Conservation (phyloP, 2,329 filamentous ascomycete species). For the Exophiala sideris region DNA sequence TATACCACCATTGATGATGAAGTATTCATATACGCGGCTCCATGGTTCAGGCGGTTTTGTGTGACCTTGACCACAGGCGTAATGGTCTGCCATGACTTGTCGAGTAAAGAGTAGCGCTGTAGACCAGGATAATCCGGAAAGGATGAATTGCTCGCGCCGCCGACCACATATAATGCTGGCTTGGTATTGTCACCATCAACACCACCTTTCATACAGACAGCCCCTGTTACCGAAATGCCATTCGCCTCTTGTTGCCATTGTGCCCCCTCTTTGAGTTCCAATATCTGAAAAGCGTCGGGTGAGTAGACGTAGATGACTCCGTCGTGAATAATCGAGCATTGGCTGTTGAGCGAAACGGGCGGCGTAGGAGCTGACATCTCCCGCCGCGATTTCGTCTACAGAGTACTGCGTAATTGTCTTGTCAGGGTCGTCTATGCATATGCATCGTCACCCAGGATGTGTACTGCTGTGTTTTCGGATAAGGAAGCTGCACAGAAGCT, state of each 20-base stretch:
- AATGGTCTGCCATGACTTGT: slow-evolving; percentile 58
- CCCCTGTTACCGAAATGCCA: slow-evolving; percentile 70
- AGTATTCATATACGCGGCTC: slow-evolving; percentile 68
- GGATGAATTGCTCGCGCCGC: slow-evolving; percentile 59
- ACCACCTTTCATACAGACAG: slow-evolving; percentile 70
- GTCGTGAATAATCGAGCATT: slow-evolving; percentile 77
- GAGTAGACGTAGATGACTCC: slow-evolving; percentile 84
- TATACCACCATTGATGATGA: slow-evolving; percentile 75
- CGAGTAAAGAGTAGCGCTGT: slow-evolving; percentile 62
- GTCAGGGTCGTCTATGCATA: slow-evolving; percentile 17
- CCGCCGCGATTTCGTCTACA: slow-evolving; percentile 10
- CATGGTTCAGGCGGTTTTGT: slow-evolving; percentile 68
- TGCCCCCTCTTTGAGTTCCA: slow-evolving; percentile 65
- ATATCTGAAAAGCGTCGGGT: slow-evolving; percentile 67
- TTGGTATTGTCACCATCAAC: slow-evolving; percentile 55
- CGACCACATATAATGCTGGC: slow-evolving; percentile 74
- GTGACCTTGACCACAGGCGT: slow-evolving; percentile 52
- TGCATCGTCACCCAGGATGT: slow-evolving; percentile 1
- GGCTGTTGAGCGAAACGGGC: slow-evolving; percentile 64
- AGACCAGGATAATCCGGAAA: slow-evolving; percentile 65
- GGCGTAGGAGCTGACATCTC: slow-evolving; percentile 72
- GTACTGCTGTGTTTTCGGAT: neutral
- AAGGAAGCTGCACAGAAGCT: slow-evolving; percentile 1
- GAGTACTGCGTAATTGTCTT: neutral
- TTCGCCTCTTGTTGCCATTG: slow-evolving; percentile 65